Conservation (phyloP, 768 basidiomycete genomes). For the Suillus tomentosus region DNA sequence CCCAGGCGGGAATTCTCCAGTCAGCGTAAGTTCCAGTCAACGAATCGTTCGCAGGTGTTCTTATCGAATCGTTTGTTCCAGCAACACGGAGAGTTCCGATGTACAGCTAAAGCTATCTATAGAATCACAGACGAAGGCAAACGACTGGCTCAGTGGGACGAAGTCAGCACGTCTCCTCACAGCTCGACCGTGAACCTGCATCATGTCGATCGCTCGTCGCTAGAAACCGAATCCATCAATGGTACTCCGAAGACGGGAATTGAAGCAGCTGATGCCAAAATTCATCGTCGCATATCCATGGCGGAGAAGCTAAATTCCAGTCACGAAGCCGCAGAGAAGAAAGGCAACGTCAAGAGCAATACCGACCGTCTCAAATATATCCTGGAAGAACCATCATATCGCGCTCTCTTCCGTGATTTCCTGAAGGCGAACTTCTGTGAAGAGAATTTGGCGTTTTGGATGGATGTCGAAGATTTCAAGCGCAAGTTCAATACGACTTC, state of each 20-base stretch:
- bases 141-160: constrained; percentile 84
- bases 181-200: constrained; percentile 65
- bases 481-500: constrained; percentile 95
- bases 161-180: constrained; percentile 54
- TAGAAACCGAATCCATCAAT: constrained; percentile 42
- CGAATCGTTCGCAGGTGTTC: constrained; percentile 9
- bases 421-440: constrained; percentile 94
- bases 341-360: constrained; percentile 80
- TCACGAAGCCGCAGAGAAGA: constrained; percentile 55
- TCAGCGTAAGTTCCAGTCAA: constrained; percentile 53
- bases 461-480: constrained; percentile 97
- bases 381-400: constrained; percentile 87
- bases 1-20: constrained; percentile 72
- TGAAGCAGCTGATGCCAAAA: constrained; percentile 55
- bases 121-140: constrained; percentile 91
- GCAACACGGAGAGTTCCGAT: constrained; percentile 96
- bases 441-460: constrained; percentile 96
- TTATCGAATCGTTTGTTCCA: constrained; percentile 34
- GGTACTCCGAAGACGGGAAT: constrained; percentile 25
- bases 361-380: constrained; percentile 90
- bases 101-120: constrained; percentile 94
- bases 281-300: constrained; percentile 78
- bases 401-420: constrained; percentile 93
- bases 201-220: constrained; percentile 58
- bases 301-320: constrained; percentile 68